A percentile compares a stretch with the other conserved stretches of the same genome.
Evolutionary conservation across 2,329 filamentous ascomycete species (phyloP).

Genomic region (Drechslerella dactyloides): DNA sequence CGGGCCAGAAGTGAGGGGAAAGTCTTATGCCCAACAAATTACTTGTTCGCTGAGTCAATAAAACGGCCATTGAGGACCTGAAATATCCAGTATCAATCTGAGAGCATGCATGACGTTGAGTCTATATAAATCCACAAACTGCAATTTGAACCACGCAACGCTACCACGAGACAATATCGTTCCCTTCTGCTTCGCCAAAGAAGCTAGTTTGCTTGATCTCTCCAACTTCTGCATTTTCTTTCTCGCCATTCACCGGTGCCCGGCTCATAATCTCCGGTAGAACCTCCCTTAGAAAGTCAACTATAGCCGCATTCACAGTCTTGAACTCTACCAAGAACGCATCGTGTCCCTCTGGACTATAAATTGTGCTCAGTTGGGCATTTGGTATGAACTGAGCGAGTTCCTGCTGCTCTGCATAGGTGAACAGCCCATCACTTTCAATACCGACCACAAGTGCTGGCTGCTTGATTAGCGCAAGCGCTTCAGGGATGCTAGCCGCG

Average conservation of each 20-base stretch:
- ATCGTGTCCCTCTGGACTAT: conserved; percentile 93
- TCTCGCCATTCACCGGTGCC: conserved; percentile 51
- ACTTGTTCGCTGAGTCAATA: too few relatives aligned
- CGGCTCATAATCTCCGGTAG: conserved; percentile 86
- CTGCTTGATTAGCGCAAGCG: conserved; percentile 81
- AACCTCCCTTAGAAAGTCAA: conserved; percentile 80
- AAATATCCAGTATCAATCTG: not conserved
- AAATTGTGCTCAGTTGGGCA: conserved; percentile 80
- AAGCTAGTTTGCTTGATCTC: conserved; percentile 48
- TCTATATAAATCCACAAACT: not conserved
- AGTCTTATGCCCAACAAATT: too few relatives aligned
- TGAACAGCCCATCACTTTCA: conserved; percentile 93
- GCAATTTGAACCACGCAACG: not conserved
- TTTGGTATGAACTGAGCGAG: conserved; percentile 80
- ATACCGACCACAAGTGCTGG: conserved; percentile 91
- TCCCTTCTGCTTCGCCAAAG: conserved; percentile 44
- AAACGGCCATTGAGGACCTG: not conserved
- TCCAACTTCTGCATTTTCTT: conserved; percentile 18
- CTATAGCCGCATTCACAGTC: conserved; percentile 87
- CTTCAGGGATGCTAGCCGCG: conserved; percentile 69
- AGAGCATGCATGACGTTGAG: conserved; percentile 16
- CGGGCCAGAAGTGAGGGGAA: too few relatives aligned
- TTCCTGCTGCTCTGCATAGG: conserved; percentile 94
- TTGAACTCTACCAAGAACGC: conserved; percentile 96
- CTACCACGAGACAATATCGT: conserved; percentile 42